phyloP scores from a whole-genome alignment of 768 basidiomycete species.

The Hebeloma cylindrosporum region DNA sequence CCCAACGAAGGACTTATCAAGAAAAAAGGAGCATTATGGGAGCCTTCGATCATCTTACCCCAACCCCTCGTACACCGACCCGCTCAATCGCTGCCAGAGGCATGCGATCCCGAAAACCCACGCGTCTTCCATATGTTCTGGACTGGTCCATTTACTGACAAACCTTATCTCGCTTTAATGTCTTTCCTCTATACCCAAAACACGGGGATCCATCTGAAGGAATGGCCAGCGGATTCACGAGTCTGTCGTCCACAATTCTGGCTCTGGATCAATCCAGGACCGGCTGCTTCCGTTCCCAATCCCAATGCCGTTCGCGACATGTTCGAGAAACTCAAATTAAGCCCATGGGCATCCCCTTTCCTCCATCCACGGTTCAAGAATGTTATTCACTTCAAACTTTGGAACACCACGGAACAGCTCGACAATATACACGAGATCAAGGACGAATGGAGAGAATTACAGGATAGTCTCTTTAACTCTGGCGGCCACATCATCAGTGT shows the following conservation, averaged over 20 bases:
- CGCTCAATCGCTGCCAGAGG: slow-evolving; percentile 38
- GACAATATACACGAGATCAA: slow-evolving; percentile 84
- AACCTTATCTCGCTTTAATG: slow-evolving; percentile 88
- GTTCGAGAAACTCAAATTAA: slow-evolving; percentile 73
- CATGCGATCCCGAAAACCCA: slow-evolving; percentile 78
- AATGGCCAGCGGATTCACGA: slow-evolving; percentile 39
- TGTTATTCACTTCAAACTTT: slow-evolving; percentile 87
- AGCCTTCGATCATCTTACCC: slow-evolving; percentile 51
- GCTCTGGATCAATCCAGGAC: slow-evolving; percentile 96
- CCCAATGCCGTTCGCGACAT: slow-evolving; percentile 78
- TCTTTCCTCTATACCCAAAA: slow-evolving; percentile 96
- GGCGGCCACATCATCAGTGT: slow-evolving; percentile 76
- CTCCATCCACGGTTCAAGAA: slow-evolving; percentile 86
- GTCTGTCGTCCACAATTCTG: slow-evolving; percentile 90
- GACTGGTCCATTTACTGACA: slow-evolving; percentile 96
- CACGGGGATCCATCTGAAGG: slow-evolving; percentile 66
- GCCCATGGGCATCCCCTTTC: slow-evolving; percentile 92
- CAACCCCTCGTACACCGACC: slow-evolving; percentile 44
- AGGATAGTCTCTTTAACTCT: slow-evolving; percentile 81
- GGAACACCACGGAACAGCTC: slow-evolving; percentile 96
- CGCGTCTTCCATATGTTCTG: slow-evolving; percentile 94
- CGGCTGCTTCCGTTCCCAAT: slow-evolving; percentile 81
- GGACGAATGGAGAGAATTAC: slow-evolving; percentile 80
- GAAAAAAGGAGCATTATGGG: slow-evolving; percentile 61
- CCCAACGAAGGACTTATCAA: slow-evolving; percentile 55